phyloP scores from a whole-genome alignment of 371 early-diverging fungal species.

The Rhizopus sp. region DNA sequence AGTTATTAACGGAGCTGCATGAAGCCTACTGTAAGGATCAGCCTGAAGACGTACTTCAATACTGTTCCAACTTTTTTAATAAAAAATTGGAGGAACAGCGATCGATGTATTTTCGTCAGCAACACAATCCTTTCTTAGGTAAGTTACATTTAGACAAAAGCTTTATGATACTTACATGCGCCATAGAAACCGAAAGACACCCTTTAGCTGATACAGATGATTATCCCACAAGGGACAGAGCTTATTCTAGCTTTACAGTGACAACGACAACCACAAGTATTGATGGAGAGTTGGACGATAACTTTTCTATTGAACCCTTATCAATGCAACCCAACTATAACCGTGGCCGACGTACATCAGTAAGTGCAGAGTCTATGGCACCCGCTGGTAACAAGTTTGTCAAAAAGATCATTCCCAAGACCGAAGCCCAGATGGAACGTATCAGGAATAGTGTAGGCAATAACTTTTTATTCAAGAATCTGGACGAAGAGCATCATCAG shows the following conservation, averaged over 20 bases:
- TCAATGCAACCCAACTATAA: conserved; percentile 41
- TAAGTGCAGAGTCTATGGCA: conserved; percentile 94
- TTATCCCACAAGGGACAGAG: conserved; percentile 5
- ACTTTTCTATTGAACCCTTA: conserved; percentile 48
- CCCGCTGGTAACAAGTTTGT: conserved; percentile 79
- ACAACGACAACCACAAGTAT: conserved; percentile 2
- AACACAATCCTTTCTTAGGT: conserved; percentile 12
- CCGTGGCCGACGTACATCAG: conserved; percentile 89
- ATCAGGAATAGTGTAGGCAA: conserved; percentile 75
- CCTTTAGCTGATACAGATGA: conserved; percentile 22
- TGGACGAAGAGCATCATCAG: conserved; percentile 92
- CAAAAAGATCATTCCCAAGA: conserved; percentile 82
- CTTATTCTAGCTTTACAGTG: conserved; percentile 3
- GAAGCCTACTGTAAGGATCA: conserved; percentile 28
- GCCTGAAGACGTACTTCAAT: conserved; percentile 81
- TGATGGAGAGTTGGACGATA: conserved; percentile 21
- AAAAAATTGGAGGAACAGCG: conserved; percentile 68
- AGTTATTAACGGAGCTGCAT: conserved; percentile 33
- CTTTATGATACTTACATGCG: neutral
- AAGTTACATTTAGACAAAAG: neutral
- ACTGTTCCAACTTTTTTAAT: conserved; percentile 85
- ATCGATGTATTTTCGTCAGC: conserved; percentile 18
- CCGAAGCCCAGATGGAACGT: conserved; percentile 74
- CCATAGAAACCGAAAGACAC: conserved; percentile 22
- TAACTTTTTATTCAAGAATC: conserved; percentile 88